Evolutionary conservation across 169 alveolate species (phyloP).

Genomic region (Cryptosporidium parvum): DNA sequence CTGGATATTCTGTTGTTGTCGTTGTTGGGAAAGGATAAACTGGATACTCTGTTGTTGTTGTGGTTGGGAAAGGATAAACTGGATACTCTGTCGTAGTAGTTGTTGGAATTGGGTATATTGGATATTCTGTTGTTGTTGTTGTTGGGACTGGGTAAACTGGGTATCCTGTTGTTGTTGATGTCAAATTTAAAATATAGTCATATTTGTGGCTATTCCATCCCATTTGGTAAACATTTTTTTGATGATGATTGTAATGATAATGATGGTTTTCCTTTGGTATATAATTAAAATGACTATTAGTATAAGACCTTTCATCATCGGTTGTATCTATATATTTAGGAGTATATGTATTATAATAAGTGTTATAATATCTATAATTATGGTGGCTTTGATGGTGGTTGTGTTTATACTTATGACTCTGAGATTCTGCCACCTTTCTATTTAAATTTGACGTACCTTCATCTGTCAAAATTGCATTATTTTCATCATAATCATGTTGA

Average conservation of each 20-base stretch:
- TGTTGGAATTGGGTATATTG: neutral
- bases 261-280: slow-evolving; percentile 16
- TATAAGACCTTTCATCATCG: slow-evolving; percentile 35
- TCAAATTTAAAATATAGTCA: slow-evolving; percentile 37
- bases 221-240: slow-evolving; percentile 66
- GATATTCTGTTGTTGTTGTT: neutral
- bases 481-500: slow-evolving; percentile 4
- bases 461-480: slow-evolving; percentile 11
- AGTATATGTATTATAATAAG: slow-evolving; percentile 21
- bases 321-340: slow-evolving; percentile 55
- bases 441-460: slow-evolving; percentile 66
- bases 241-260: slow-evolving; percentile 42
- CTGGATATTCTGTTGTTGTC: neutral
- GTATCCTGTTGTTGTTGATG: neutral
- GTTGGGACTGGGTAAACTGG: neutral
- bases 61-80: neutral
- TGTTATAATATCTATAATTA: slow-evolving; percentile 12
- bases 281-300: neutral
- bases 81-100: neutral
- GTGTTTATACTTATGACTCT: slow-evolving; percentile 14
- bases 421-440: slow-evolving; percentile 57
- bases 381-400: slow-evolving; percentile 47
- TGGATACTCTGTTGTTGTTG: neutral
- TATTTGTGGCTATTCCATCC: slow-evolving; percentile 32
- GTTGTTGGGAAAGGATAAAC: neutral